A percentile compares a stretch with the other conserved stretches of the same genome.
phyloP scores from a whole-genome alignment of 164 flowering plant species.

The Magnolia officinalis region DNA sequence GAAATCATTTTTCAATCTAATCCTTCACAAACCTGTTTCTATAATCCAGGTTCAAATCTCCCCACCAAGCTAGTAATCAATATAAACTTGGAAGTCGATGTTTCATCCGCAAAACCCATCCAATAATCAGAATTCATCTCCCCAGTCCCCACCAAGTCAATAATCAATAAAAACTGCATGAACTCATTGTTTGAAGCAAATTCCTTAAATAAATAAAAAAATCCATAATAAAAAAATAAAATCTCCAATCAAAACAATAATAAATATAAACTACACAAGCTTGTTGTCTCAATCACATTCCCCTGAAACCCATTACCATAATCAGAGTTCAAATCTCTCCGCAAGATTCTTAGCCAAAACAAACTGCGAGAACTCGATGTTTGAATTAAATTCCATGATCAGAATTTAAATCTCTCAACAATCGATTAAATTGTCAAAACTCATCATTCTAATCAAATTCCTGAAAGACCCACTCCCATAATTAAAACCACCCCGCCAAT shows the following conservation, averaged over 20 bases:
- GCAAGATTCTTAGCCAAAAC: too few relatives aligned
- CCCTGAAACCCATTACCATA: too few relatives aligned
- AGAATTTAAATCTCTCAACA: too few relatives aligned
- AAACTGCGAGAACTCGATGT: too few relatives aligned
- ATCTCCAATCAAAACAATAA: too few relatives aligned
- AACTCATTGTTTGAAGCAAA: too few relatives aligned
- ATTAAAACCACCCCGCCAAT: background rate
- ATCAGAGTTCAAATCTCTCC: too few relatives aligned
- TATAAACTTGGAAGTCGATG: background rate
- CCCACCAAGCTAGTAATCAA: background rate
- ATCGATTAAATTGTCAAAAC: background rate
- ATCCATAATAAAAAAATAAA: too few relatives aligned
- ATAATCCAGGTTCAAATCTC: background rate
- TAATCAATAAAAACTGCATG: background rate
- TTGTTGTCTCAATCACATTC: too few relatives aligned
- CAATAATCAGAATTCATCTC: background rate
- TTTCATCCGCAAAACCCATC: background rate
- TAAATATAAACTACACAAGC: too few relatives aligned
- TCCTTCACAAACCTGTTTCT: background rate
- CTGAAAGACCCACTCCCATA: background rate
- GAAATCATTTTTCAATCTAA: background rate
- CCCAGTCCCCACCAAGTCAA: background rate
- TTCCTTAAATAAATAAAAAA: too few relatives aligned
- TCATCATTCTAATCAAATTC: background rate
- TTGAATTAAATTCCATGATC: too few relatives aligned